These are phyloP conservation scores for Botrytis cinerea DNA, from an alignment of 2,329 filamentous ascomycete species.

Conservation along the genomic window DNA sequence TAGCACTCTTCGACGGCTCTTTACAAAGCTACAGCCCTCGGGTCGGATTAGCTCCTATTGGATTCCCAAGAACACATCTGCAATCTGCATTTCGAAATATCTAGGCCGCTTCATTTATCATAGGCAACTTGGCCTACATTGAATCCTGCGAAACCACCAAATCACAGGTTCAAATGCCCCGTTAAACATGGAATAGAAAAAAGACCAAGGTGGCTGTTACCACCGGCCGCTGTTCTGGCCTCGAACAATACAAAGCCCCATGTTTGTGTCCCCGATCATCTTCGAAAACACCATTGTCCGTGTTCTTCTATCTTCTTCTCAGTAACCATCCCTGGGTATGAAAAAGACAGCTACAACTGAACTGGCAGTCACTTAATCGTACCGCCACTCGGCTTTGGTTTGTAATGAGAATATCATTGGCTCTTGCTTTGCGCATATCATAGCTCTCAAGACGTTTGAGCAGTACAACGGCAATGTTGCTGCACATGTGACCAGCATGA, in stretches of 20 bases:
- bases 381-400: neutral
- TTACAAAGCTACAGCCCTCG: slow-evolving; percentile 71
- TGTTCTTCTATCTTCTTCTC: no score
- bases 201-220: neutral
- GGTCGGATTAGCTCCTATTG: slow-evolving; percentile 66
- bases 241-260: neutral
- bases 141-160: neutral
- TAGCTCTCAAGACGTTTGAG: neutral
- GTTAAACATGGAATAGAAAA: neutral
- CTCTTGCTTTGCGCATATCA: neutral
- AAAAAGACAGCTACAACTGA: neutral
- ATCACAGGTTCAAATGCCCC: neutral
- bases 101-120: neutral
- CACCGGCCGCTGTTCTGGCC: neutral
- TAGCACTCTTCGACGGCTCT: slow-evolving; percentile 77
- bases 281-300: neutral
- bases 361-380: neutral
- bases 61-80: slow-evolving; percentile 71
- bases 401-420: neutral
- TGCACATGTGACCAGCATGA: neutral
- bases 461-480: neutral
- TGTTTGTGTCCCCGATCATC: neutral
- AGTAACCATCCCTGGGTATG: neutral
- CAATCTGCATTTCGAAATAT: neutral
- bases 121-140: neutral